phyloP scores from a whole-genome alignment of 2,329 filamentous ascomycete genomes.

The Cladophialophora carrionii region DNA sequence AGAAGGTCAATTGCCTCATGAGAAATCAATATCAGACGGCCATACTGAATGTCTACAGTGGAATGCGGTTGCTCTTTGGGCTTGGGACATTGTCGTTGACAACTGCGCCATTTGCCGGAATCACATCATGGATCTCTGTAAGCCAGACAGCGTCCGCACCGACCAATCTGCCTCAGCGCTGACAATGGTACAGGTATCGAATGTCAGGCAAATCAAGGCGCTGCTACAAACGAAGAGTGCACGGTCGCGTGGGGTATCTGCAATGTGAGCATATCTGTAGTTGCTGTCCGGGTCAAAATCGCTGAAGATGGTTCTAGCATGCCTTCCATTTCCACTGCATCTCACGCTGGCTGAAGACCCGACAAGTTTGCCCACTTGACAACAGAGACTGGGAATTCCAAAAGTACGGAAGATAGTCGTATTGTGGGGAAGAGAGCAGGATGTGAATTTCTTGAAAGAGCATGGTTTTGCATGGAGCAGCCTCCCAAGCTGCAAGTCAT shows the following conservation, averaged over 20 bases:
- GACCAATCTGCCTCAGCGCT: slow-evolving; percentile 2
- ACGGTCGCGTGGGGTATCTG: slow-evolving; percentile 99
- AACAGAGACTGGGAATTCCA: slow-evolving; percentile 99
- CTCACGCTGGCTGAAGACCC: slow-evolving; percentile 98
- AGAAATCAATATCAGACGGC: slow-evolving; percentile 46
- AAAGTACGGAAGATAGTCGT: slow-evolving; percentile 78
- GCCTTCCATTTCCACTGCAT: slow-evolving; percentile 99
- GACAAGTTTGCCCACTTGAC: slow-evolving; percentile 95
- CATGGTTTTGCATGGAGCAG: background rate
- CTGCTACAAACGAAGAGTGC: slow-evolving; percentile 95
- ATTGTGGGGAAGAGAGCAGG: background rate
- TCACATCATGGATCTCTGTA: slow-evolving; percentile 99
- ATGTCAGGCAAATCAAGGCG: slow-evolving; percentile 97
- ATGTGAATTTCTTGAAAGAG: background rate
- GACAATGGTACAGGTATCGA: slow-evolving; percentile 71
- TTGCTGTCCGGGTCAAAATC: slow-evolving; percentile 9
- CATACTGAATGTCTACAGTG: slow-evolving; percentile 63
- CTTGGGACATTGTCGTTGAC: slow-evolving; percentile 99
- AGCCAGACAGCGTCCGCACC: slow-evolving; percentile 41
- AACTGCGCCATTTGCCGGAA: slow-evolving; percentile 99
- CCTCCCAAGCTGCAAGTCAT: slow-evolving; percentile 17
- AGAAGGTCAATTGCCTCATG: slow-evolving; percentile 70
- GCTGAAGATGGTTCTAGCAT: slow-evolving; percentile 63
- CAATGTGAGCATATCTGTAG: slow-evolving; percentile 69
- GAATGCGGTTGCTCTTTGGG: slow-evolving; percentile 98